phyloP scores from a whole-genome alignment of 768 basidiomycete genomes.

The Lactifluus subvellereus region DNA sequence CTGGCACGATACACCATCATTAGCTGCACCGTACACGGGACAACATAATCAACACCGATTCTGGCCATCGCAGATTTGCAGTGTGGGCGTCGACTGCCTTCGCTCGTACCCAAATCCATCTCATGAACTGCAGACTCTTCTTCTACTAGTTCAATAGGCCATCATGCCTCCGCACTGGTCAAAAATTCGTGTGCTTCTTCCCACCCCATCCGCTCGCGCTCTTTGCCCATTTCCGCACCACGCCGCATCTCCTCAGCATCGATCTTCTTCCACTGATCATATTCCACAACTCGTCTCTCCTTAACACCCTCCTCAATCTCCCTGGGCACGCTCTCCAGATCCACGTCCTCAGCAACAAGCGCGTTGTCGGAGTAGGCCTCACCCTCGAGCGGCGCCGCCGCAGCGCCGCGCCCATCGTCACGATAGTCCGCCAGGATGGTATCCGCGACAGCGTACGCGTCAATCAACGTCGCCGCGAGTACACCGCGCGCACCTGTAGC shows the following conservation, averaged over 20 bases:
- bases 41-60: no score
- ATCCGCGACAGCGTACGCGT: slow-evolving; percentile 43
- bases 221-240: slow-evolving; percentile 56
- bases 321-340: no score
- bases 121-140: no score
- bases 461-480: slow-evolving; percentile 77
- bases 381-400: not conserved
- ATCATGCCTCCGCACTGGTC: not conserved
- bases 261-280: slow-evolving; percentile 72
- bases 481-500: slow-evolving; percentile 89
- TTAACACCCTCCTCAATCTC: slow-evolving; percentile 33
- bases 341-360: no score
- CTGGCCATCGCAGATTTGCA: no score
- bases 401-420: not conserved
- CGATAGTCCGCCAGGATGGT: slow-evolving; percentile 60
- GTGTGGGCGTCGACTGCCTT: no score
- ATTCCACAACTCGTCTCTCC: slow-evolving; percentile 47
- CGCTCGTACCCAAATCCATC: no score
- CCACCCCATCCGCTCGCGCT: slow-evolving; percentile 75
- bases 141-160: no score
- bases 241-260: slow-evolving; percentile 26
- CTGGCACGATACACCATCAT: no score
- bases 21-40: no score
- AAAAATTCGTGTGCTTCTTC: slow-evolving; percentile 41
- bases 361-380: not conserved